phyloP scores from a whole-genome alignment of 768 basidiomycete genomes.

The Mycena galericulata region DNA sequence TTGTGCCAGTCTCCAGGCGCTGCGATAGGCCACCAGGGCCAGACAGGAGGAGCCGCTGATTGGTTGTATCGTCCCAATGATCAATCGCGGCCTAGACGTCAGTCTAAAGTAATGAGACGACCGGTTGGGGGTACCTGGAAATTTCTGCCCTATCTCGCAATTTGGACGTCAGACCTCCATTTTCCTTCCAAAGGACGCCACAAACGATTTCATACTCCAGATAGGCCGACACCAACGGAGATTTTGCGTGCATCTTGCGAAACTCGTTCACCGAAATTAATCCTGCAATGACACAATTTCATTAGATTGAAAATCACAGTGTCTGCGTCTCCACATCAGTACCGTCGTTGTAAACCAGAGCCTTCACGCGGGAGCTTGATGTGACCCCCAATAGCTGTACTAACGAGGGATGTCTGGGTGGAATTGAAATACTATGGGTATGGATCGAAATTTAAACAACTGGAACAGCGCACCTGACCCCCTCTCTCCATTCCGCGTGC shows the following conservation, averaged over 20 bases:
- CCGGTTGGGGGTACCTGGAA: not conserved
- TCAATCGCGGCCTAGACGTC: not conserved
- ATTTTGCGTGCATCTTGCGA: not conserved
- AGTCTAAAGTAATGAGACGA: not conserved
- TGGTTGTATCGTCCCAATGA: not conserved
- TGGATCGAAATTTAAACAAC: too few species aligned
- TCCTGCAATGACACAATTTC: too few species aligned
- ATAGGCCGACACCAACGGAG: not conserved
- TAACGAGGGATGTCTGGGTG: conserved; percentile 3
- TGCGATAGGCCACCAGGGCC: not conserved
- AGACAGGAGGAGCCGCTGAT: not conserved
- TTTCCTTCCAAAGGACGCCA: not conserved
- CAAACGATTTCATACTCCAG: not conserved
- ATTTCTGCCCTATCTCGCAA: not conserved
- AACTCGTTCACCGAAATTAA: not conserved
- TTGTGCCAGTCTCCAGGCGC: not conserved
- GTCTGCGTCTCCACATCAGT: too few species aligned
- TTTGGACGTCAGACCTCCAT: not conserved
- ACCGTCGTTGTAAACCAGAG: not conserved
- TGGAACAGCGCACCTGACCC: not conserved
- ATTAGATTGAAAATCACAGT: too few species aligned
- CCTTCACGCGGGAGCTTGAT: not conserved
- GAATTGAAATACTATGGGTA: too few species aligned
- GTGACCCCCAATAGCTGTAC: too few species aligned
- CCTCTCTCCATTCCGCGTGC: not conserved